Conservation (phyloP, 176 grass and related monocot species). For the Saccharum spontaneum region DNA sequence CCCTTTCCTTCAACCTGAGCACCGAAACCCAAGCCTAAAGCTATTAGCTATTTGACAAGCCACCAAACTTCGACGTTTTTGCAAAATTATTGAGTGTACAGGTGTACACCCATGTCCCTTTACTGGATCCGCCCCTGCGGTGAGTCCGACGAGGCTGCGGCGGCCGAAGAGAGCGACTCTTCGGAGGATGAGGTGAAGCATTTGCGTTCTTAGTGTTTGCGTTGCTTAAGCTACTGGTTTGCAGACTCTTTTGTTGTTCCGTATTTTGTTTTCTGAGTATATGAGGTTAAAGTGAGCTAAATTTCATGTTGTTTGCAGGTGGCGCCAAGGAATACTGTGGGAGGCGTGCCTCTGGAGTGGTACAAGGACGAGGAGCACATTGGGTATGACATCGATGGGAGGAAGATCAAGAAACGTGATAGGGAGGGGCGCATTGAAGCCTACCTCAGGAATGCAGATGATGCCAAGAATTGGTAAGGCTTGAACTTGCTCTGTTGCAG, state of each 20-base stretch:
- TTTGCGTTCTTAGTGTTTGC: background rate
- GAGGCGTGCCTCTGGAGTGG: conserved; percentile 77
- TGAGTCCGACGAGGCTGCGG: conserved; percentile 7
- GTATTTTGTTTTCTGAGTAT: background rate
- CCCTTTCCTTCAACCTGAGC: no score
- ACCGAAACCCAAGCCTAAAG: no score
- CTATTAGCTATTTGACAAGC: no score
- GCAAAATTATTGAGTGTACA: no score
- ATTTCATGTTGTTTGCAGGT: conserved; percentile 41
- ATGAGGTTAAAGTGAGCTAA: background rate
- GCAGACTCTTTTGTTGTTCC: background rate
- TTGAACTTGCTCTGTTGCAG: background rate
- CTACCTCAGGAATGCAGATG: conserved; percentile 67
- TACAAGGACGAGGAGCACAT: conserved; percentile 93
- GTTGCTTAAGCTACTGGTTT: background rate
- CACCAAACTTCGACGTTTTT: no score
- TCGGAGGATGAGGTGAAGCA: conserved; percentile 79
- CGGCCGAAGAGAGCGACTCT: conserved; percentile 75
- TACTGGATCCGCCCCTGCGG: background rate
- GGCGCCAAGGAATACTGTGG: conserved; percentile 78
- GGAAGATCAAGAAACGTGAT: conserved; percentile 84
- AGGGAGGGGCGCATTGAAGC: conserved; percentile 70
- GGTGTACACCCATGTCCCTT: no score
- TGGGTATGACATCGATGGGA: conserved; percentile 69
- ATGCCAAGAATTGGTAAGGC: conserved; percentile 73